Base-by-base conservation (phyloP, 202 grass and related monocot genomes). In the Zoysia matrella region DNA sequence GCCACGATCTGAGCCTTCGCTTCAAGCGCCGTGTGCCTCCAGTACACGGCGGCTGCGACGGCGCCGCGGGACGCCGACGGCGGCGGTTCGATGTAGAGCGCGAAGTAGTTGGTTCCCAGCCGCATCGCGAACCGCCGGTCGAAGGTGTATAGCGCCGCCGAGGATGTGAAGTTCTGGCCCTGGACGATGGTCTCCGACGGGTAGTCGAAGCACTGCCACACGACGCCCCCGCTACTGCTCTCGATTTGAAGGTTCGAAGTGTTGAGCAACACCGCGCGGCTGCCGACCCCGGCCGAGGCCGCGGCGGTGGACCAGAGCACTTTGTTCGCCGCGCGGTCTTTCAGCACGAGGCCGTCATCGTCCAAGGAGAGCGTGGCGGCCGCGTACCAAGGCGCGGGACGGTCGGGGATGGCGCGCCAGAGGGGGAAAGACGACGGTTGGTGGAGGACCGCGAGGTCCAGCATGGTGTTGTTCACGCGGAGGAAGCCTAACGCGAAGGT, bases 201-300 rank as follows among this genome's bases (percentile, higher is more conserved):
- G 82, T 82, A 58, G 70, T 95, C 90, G 81, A 98, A 98, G 85
- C 95, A 95, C 41, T 91, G 92, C 95, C 95, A 98, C 67, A 80
- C 72, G 4, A 83, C 77, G 3, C 53, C 2, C 40, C 52, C 5
- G 9, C 46, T 8, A 9, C 42, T 49, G 73, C 71, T 93, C 22
- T 69, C 87, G 87, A 98, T 83, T 84, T 95, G 95, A 15, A 98
- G 90, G 82, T 93, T 91, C 60, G 92, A 98, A 11, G 95, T 93
- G 80, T 83, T 88, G 71, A 95, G 89, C 80, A 98, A 86, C 47
- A 95, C 62, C 69, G 85, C 84, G 60, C 73, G 82, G 67, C 93
- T 87, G 40, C 94, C 90, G 66, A 36, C 30, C 30, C 30, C 30
- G 30, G 43, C 80, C 18, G 60, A 36, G 30, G 30, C 30, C 30